Evolutionary conservation across 2,329 filamentous ascomycete species (phyloP).

Genomic region (Lithohypha guttulata): DNA sequence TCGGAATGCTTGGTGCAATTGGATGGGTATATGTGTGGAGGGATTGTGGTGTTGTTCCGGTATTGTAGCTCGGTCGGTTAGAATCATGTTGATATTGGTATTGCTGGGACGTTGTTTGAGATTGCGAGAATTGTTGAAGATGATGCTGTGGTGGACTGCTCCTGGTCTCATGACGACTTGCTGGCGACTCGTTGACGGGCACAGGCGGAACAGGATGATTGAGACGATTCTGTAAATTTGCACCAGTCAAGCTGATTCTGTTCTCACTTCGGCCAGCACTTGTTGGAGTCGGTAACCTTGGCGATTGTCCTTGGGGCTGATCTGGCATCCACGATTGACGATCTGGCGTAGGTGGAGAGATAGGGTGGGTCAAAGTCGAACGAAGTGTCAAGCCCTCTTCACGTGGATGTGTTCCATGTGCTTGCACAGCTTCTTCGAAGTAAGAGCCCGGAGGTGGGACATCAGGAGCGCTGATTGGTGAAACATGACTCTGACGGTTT

Average conservation of each 20-base stretch:
- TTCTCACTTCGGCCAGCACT: not conserved
- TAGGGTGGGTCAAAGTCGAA: slow-evolving; percentile 2
- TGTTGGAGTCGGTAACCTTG: slow-evolving; percentile 7
- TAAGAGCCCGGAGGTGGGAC: no score
- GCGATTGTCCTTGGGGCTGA: not conserved
- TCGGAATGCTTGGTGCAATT: slow-evolving; percentile 6
- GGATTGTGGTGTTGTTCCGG: not conserved
- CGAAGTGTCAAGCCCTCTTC: no score
- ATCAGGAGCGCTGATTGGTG: no score
- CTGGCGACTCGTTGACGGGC: slow-evolving; percentile 3
- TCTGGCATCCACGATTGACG: slow-evolving; percentile 4
- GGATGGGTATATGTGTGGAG: no score
- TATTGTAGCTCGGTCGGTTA: no score
- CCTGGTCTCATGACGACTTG: not conserved
- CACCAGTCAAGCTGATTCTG: slow-evolving; percentile 22
- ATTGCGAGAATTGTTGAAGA: no score
- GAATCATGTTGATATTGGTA: not conserved
- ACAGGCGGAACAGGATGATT: slow-evolving; percentile 25
- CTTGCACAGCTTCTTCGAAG: no score
- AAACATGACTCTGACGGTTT: not conserved
- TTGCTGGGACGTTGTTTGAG: not conserved
- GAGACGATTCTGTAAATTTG: slow-evolving; percentile 24
- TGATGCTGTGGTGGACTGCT: no score
- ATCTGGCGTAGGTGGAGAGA: slow-evolving; percentile 11
- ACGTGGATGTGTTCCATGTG: no score